Conservation (phyloP, 129 eudicot genomes). For the Glebionis coronaria region DNA sequence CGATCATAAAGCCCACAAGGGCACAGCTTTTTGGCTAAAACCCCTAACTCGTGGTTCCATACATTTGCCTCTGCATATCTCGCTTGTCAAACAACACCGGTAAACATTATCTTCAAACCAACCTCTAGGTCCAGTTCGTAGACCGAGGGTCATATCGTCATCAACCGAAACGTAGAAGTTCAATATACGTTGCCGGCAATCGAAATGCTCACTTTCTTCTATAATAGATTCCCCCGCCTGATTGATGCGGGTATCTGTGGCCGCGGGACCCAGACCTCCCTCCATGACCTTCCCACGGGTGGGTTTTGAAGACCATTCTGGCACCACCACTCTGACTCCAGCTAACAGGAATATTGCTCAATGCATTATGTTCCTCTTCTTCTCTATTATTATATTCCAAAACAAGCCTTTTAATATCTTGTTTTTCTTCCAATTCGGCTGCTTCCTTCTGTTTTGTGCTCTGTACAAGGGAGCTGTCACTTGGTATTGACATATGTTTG, state of each 20-base stretch:
- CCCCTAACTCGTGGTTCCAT: background rate
- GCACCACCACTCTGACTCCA: constrained; percentile 66
- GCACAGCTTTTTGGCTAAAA: background rate
- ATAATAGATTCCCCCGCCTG: constrained; percentile 73
- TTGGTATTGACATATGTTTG: constrained; percentile 80
- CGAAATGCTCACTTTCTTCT: constrained; percentile 42
- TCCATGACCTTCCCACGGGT: constrained; percentile 73
- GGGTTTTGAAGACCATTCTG: constrained; percentile 55
- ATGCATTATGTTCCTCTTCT: constrained; percentile 84
- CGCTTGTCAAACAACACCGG: constrained; percentile 3
- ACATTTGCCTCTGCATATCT: background rate
- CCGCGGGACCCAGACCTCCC: constrained; percentile 84
- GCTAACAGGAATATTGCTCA: constrained; percentile 50
- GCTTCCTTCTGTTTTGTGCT: constrained; percentile 96
- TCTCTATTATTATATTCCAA: constrained; percentile 93
- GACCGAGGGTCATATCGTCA: background rate
- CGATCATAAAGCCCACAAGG: constrained; percentile 17
- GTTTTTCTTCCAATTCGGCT: constrained; percentile 94
- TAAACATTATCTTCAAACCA: background rate
- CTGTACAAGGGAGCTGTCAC: constrained; percentile 84
- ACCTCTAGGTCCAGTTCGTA: background rate
- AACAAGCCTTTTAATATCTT: constrained; percentile 84
- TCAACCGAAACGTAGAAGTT: background rate
- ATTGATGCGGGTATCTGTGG: constrained; percentile 58
- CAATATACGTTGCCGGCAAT: background rate